Percentiles rank a stretch among this genome's conserved stretches.
Conservation (phyloP, 2,329 filamentous ascomycete genomes). For the Xylaria hypoxylon region DNA sequence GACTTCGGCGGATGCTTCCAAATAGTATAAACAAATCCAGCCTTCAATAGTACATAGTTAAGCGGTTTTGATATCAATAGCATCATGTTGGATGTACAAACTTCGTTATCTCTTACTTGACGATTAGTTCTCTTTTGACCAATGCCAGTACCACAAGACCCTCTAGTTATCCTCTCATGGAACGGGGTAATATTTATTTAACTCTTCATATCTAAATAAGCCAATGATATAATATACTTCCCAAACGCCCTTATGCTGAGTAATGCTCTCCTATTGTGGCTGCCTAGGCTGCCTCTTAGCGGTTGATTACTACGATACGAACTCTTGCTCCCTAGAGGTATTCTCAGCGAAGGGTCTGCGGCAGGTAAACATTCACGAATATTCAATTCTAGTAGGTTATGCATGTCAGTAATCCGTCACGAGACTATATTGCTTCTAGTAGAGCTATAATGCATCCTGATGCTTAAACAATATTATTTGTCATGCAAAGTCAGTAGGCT, state of each 20-base stretch:
- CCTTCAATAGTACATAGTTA: constrained; percentile 11
- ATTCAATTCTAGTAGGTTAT: neutral
- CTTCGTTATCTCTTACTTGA: too few species aligned
- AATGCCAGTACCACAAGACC: neutral
- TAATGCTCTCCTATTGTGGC: neutral
- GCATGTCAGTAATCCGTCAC: too few species aligned
- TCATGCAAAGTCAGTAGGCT: neutral
- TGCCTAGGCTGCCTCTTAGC: too few species aligned
- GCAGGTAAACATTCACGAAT: neutral
- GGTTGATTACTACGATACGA: too few species aligned
- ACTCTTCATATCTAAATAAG: neutral
- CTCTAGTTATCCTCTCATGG: neutral
- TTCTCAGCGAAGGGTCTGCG: neutral
- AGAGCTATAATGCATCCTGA: neutral
- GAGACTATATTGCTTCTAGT: neutral
- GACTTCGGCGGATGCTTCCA: constrained; percentile 21
- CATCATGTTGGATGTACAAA: too few species aligned
- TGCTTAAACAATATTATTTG: neutral
- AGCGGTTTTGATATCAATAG: neutral
- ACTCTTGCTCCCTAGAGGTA: neutral
- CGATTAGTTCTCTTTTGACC: neutral
- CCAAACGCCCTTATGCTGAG: neutral
- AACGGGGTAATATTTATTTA: neutral
- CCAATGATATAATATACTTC: neutral
- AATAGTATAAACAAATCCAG: neutral